A percentile compares a stretch with the other conserved stretches of the same genome.
Conservation (phyloP, 805 yeast genomes). For the Saccharomyces mikatae region DNA sequence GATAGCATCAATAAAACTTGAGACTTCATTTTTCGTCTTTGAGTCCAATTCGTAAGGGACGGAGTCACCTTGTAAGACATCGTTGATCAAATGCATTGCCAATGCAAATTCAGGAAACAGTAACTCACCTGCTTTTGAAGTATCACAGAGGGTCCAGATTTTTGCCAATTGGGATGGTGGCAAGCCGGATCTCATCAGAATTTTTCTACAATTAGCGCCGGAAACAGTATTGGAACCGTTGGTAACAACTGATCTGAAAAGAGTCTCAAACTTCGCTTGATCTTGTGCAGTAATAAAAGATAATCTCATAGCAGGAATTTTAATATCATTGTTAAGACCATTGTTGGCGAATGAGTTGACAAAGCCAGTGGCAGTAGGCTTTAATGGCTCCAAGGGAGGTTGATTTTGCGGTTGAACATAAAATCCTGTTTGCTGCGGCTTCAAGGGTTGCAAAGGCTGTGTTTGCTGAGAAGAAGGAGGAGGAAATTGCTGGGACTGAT, state of each 20-base stretch:
- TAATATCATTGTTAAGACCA: constrained; percentile 48
- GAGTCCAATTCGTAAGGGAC: constrained; percentile 68
- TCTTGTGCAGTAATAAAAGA: constrained; percentile 80
- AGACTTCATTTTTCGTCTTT: constrained; percentile 72
- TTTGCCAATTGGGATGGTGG: constrained; percentile 68
- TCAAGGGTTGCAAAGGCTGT: constrained; percentile 27
- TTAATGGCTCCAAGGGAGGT: constrained; percentile 26
- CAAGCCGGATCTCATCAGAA: constrained; percentile 72
- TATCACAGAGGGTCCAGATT: constrained; percentile 88
- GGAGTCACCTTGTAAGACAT: constrained; percentile 67
- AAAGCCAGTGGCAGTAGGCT: constrained; percentile 43
- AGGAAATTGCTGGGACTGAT: constrained; percentile 8
- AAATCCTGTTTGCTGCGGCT: constrained; percentile 39
- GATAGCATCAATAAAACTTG: constrained; percentile 83
- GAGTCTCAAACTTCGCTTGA: constrained; percentile 76
- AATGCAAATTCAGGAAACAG: constrained; percentile 91
- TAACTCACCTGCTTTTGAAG: constrained; percentile 74
- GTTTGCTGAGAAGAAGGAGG: constrained; percentile 20
- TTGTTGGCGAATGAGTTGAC: constrained; percentile 35
- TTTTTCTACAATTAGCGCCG: constrained; percentile 70
- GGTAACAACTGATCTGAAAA: constrained; percentile 73
- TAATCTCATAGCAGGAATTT: constrained; percentile 68
- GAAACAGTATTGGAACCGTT: constrained; percentile 41
- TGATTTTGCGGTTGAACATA: constrained; percentile 31
- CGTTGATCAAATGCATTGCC: constrained; percentile 79